A percentile compares a stretch with the other conserved stretches of the same genome.
These are phyloP conservation scores for Hansenula sp. DNA, from an alignment of 1,139 yeast genomes.

Conservation along the genomic window DNA sequence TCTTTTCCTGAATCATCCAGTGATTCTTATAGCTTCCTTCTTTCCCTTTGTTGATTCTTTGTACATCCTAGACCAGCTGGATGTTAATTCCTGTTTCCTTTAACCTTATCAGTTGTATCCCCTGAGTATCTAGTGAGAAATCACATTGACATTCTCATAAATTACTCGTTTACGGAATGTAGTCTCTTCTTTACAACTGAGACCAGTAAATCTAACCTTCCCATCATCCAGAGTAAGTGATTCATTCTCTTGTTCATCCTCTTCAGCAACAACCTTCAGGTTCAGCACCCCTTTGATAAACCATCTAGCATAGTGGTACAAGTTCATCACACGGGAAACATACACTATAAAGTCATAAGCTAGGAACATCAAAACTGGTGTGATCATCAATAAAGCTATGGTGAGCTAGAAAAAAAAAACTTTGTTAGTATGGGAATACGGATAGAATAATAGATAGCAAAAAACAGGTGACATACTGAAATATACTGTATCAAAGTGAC, in stretches of 20 bases:
- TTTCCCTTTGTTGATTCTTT: too few species aligned
- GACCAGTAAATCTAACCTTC: conserved; percentile 6
- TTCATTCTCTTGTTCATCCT: background rate
- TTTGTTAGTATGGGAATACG: background rate
- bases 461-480: background rate
- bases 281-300: conserved; percentile 4
- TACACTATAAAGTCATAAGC: conserved; percentile 7
- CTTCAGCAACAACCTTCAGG: conserved; percentile 1
- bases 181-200: background rate
- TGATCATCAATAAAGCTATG: conserved; percentile 3
- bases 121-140: conserved; percentile 5
- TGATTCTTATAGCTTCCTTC: too few species aligned
- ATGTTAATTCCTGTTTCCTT: background rate
- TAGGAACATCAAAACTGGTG: conserved; percentile 6
- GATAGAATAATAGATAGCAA: too few species aligned
- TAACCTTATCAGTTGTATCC: too few species aligned
- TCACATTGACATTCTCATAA: conserved; percentile 8
- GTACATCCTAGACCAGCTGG: too few species aligned
- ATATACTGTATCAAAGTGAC: background rate
- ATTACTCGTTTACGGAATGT: conserved; percentile 3
- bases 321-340: conserved; percentile 4
- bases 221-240: background rate
- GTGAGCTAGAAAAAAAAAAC: background rate
- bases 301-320: conserved; percentile 3
- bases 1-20: too few species aligned